These are phyloP conservation scores for Papiliotrema terrestris DNA, from an alignment of 1,284 basidiomycete species.

Conservation along the genomic window DNA sequence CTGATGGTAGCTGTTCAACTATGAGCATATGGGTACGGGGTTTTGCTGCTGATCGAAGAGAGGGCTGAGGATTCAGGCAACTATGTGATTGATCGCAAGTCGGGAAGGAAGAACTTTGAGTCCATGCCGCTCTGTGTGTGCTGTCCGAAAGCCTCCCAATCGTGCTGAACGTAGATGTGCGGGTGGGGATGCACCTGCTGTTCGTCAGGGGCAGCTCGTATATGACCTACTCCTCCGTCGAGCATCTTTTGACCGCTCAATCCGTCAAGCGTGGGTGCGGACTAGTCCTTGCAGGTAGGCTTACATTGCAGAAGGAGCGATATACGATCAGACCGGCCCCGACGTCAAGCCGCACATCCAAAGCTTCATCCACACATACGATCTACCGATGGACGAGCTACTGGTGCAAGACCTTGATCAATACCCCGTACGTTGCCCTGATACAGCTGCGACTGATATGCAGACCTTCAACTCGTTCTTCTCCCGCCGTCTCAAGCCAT, in stretches of 20 bases:
- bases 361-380: slow-evolving; percentile 70
- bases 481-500: slow-evolving; percentile 62
- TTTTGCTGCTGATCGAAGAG: too few relatives aligned
- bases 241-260: slow-evolving; percentile 62
- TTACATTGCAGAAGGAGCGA: slow-evolving; percentile 41
- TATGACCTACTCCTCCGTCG: slow-evolving; percentile 58
- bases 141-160: neutral
- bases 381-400: slow-evolving; percentile 62
- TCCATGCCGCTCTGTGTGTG: slow-evolving; percentile 76
- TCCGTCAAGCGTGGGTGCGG: slow-evolving; percentile 57
- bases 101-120: slow-evolving; percentile 66
- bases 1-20: slow-evolving; percentile 37
- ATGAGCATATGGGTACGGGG: slow-evolving; percentile 44
- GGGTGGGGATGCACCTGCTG: slow-evolving; percentile 70
- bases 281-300: neutral
- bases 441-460: too few relatives aligned
- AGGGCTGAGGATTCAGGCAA: slow-evolving; percentile 54
- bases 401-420: slow-evolving; percentile 60
- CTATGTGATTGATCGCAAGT: slow-evolving; percentile 61
- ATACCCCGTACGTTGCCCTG: slow-evolving; percentile 54
- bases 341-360: slow-evolving; percentile 59
- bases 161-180: slow-evolving; percentile 26
- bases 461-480: slow-evolving; percentile 80
- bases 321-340: slow-evolving; percentile 47
- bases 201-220: slow-evolving; percentile 57